These are phyloP conservation scores for Protomyces arabidopsidicola DNA, from an alignment of 1,139 yeast species.

Conservation along the genomic window DNA sequence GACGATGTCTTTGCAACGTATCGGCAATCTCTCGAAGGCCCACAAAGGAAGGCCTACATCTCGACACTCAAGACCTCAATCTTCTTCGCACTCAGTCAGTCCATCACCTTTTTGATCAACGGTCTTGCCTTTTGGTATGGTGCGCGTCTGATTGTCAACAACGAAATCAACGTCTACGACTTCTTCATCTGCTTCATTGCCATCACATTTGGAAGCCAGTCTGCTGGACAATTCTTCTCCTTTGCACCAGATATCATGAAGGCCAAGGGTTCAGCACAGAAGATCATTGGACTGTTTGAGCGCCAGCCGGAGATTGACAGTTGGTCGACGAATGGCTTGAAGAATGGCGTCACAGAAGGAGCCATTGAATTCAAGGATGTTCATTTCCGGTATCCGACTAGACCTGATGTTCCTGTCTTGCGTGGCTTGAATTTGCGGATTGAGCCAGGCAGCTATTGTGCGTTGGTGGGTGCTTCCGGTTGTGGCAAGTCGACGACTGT, in stretches of 20 bases:
- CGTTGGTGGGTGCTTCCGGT: slow-evolving; percentile 94
- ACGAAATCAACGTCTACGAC: slow-evolving; percentile 35
- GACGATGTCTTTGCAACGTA: slow-evolving; percentile 51
- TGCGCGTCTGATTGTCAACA: slow-evolving; percentile 32
- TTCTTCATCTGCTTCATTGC: slow-evolving; percentile 50
- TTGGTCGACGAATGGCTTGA: slow-evolving; percentile 43
- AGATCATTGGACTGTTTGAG: slow-evolving; percentile 49
- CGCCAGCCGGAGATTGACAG: slow-evolving; percentile 47
- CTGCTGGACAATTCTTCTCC: slow-evolving; percentile 49
- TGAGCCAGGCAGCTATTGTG: slow-evolving; percentile 77
- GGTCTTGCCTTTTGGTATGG: slow-evolving; percentile 38
- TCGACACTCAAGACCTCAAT: slow-evolving; percentile 48
- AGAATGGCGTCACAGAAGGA: slow-evolving; percentile 34
- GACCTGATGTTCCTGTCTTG: slow-evolving; percentile 69
- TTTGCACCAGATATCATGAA: slow-evolving; percentile 53
- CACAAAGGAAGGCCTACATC: slow-evolving; percentile 50
- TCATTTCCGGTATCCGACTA: slow-evolving; percentile 75
- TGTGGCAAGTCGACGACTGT: slow-evolving; percentile 91
- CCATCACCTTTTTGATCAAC: slow-evolving; percentile 34
- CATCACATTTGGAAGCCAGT: slow-evolving; percentile 40
- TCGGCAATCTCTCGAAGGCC: slow-evolving; percentile 48
- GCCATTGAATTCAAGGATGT: slow-evolving; percentile 57
- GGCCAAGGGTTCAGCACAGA: slow-evolving; percentile 54
- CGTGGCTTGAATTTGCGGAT: slow-evolving; percentile 61
- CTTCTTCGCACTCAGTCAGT: slow-evolving; percentile 36